phyloP scores from a whole-genome alignment of 1,139 yeast genomes.

The Taphrina pruni region DNA sequence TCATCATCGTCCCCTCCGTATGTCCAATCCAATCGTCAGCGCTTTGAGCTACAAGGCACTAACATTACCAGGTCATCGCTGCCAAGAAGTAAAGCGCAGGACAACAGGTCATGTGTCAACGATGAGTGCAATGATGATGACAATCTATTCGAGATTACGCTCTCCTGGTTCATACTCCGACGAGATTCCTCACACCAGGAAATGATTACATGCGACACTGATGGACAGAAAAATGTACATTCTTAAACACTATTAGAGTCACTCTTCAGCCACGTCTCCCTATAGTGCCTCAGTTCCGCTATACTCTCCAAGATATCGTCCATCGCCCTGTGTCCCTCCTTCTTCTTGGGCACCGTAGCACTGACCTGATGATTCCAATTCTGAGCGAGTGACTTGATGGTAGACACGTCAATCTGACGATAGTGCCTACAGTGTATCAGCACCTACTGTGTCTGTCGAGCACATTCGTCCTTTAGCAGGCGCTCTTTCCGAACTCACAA shows the following conservation, averaged over 20 bases:
- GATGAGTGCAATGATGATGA: background rate
- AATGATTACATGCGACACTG: background rate
- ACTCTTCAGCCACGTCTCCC: slow-evolving; percentile 59
- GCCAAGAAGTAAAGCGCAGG: slow-evolving; percentile 32
- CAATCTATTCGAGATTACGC: background rate
- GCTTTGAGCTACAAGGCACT: background rate
- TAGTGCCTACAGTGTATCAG: slow-evolving; percentile 58
- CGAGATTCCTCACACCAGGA: background rate
- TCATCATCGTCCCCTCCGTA: slow-evolving; percentile 87
- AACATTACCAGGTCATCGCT: slow-evolving; percentile 30
- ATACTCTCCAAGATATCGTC: slow-evolving; percentile 90
- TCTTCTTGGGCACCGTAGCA: slow-evolving; percentile 62
- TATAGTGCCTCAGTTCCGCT: slow-evolving; percentile 77
- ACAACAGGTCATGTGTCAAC: too few relatives aligned
- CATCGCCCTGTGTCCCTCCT: slow-evolving; percentile 81
- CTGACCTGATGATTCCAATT: slow-evolving; percentile 75
- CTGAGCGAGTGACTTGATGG: slow-evolving; percentile 76
- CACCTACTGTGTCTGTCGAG: background rate
- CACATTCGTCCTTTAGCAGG: too few relatives aligned
- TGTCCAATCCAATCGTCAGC: too few relatives aligned
- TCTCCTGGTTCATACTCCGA: background rate
- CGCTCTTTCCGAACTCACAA: slow-evolving; percentile 49
- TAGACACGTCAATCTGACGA: slow-evolving; percentile 85
- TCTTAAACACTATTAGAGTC: background rate
- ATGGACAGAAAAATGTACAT: slow-evolving; percentile 6